Percentiles rank a stretch among this genome's conserved stretches.
These are phyloP conservation scores for Calvatia gigantea DNA, from an alignment of 768 basidiomycete genomes.

Conservation along the genomic window DNA sequence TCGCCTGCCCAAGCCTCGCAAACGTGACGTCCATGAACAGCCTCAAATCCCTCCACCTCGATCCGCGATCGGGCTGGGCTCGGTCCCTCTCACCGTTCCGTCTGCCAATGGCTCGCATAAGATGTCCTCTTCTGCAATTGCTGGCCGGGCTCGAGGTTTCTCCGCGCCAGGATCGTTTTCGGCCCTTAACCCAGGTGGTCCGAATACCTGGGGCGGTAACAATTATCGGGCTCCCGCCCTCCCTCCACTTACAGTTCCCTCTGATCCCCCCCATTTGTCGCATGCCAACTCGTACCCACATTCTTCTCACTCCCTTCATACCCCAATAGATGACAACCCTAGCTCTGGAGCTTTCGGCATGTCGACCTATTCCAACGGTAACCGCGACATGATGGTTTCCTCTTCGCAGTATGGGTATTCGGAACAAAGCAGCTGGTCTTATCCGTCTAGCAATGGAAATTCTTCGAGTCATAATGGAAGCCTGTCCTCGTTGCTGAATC, in stretches of 20 bases:
- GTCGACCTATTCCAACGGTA: slow-evolving; percentile 39
- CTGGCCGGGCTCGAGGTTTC: slow-evolving; percentile 72
- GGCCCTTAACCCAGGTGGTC: slow-evolving; percentile 57
- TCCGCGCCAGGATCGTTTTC: slow-evolving; percentile 81
- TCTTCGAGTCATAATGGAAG: slow-evolving; percentile 68
- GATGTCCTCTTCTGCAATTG: slow-evolving; percentile 31
- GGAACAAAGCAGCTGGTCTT: slow-evolving; percentile 56
- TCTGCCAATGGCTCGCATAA: slow-evolving; percentile 42
- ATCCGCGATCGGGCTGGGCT: slow-evolving; percentile 68
- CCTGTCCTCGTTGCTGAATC: slow-evolving; percentile 77
- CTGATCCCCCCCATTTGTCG: slow-evolving; percentile 61
- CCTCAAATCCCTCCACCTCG: slow-evolving; percentile 72
- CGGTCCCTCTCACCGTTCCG: slow-evolving; percentile 64
- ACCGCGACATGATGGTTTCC: slow-evolving; percentile 43
- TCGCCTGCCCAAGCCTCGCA: slow-evolving; percentile 83
- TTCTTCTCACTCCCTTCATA: slow-evolving; percentile 58
- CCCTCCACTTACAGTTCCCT: slow-evolving; percentile 81
- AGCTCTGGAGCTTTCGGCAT: slow-evolving; percentile 42
- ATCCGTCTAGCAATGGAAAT: slow-evolving; percentile 41
- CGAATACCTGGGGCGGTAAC: slow-evolving; percentile 55
- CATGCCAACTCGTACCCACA: slow-evolving; percentile 54
- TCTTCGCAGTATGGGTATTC: slow-evolving; percentile 53
- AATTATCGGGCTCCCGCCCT: slow-evolving; percentile 64
- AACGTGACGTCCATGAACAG: slow-evolving; percentile 71
- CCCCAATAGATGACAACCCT: slow-evolving; percentile 67